Percentiles rank a stretch among this genome's conserved stretches.
These are phyloP conservation scores for Fusarium redolens DNA, from an alignment of 2,329 filamentous ascomycete species.

Conservation along the genomic window DNA sequence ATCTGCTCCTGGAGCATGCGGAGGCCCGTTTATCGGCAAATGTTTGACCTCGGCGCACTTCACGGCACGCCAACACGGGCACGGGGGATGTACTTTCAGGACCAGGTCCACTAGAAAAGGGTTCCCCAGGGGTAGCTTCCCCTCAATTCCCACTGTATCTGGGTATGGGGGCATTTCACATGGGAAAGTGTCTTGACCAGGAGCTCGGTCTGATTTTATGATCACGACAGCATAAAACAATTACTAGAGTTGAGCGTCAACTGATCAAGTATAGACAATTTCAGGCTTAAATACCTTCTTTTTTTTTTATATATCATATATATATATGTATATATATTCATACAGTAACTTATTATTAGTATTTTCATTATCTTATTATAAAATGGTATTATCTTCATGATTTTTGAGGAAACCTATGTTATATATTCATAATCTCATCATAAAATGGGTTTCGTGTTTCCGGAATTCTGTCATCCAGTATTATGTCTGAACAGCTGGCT, in stretches of 20 bases:
- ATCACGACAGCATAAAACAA: neutral
- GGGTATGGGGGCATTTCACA: neutral
- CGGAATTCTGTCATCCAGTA: neutral
- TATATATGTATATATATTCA: neutral
- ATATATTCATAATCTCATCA: neutral
- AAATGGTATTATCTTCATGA: neutral
- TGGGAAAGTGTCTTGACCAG: neutral
- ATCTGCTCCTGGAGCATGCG: constrained; percentile 27
- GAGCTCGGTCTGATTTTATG: neutral
- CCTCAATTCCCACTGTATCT: neutral
- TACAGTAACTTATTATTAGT: neutral
- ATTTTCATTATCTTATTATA: neutral
- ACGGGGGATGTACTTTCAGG: constrained; percentile 29
- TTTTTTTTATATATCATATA: neutral
- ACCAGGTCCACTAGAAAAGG: constrained; percentile 28
- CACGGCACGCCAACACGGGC: constrained; percentile 17
- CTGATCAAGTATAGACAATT: neutral
- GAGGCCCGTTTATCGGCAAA: constrained; percentile 39
- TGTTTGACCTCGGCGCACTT: constrained; percentile 36
- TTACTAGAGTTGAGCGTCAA: neutral
- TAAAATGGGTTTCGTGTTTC: neutral
- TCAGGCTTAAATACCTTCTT: neutral
- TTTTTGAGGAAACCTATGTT: neutral
- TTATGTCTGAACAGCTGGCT: neutral
- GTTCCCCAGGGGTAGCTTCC: constrained; percentile 11